Evolutionary conservation across 352 stramenopile species (phyloP).

Genomic region (Pythium aphanidermatum): DNA sequence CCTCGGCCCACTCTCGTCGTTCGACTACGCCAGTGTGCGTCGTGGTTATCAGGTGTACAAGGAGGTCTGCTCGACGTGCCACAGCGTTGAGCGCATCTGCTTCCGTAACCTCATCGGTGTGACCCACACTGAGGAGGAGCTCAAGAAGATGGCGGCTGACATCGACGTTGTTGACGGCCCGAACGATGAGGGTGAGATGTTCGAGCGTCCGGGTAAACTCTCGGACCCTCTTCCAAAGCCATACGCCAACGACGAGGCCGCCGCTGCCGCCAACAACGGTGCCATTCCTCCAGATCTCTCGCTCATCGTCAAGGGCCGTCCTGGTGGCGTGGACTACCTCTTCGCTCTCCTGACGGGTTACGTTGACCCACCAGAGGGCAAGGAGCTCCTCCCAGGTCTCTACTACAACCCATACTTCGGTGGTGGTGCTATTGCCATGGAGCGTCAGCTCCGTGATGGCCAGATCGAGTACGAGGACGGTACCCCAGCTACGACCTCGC

Average conservation of each 20-base stretch:
- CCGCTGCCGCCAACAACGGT: constrained; percentile 95
- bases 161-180: constrained; percentile 96
- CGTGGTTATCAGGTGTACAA: constrained; percentile 99
- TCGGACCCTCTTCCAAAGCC: constrained; percentile 94
- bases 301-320: constrained; percentile 97
- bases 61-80: constrained; percentile 97
- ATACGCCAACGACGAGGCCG: constrained; percentile 98
- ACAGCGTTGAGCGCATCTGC: constrained; percentile 95
- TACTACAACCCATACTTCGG: constrained; percentile 99
- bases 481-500: constrained; percentile 94
- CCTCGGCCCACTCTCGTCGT: constrained; percentile 76
- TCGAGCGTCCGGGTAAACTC: constrained; percentile 97
- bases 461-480: constrained; percentile 98
- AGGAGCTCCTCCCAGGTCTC: constrained; percentile 76
- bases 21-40: constrained; percentile 92
- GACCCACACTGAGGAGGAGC: constrained; percentile 91
- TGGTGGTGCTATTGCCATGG: constrained; percentile 98
- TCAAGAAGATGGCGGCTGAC: constrained; percentile 90
- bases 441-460: constrained; percentile 95
- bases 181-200: constrained; percentile 99
- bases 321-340: constrained; percentile 95
- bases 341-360: constrained; percentile 98
- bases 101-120: constrained; percentile 98
- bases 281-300: constrained; percentile 97
- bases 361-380: constrained; percentile 91